Percentiles rank a stretch among this genome's conserved stretches.
These are phyloP conservation scores for Trichosporon sp. DNA, from an alignment of 1,284 basidiomycete species.

Conservation along the genomic window DNA sequence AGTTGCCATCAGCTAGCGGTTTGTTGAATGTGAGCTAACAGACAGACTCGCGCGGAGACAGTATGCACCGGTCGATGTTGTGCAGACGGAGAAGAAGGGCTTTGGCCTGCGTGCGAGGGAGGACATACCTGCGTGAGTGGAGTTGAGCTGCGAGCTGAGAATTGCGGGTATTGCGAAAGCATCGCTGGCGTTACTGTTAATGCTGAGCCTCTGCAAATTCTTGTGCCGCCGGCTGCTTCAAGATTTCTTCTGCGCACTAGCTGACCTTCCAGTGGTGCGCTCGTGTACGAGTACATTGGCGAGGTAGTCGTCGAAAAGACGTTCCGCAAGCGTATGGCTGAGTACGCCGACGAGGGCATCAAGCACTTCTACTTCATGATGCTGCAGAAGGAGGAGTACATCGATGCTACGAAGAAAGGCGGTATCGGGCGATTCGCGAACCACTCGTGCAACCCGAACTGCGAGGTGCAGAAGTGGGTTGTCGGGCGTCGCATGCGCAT, in stretches of 20 bases:
- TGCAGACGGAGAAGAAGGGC: conserved; percentile 91
- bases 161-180: too few species aligned
- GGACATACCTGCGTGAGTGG: conserved; percentile 64
- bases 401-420: conserved; percentile 96
- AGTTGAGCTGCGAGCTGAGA: too few species aligned
- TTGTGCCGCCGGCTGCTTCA: too few species aligned
- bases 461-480: conserved; percentile 99
- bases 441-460: conserved; percentile 97
- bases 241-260: neutral
- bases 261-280: conserved; percentile 62
- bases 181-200: too few species aligned
- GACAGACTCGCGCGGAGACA: conserved; percentile 75
- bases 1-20: too few species aligned
- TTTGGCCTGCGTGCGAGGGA: conserved; percentile 77
- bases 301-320: conserved; percentile 85
- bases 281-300: conserved; percentile 97
- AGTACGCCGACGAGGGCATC: conserved; percentile 89
- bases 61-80: conserved; percentile 84
- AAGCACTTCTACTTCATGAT: conserved; percentile 99
- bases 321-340: conserved; percentile 89
- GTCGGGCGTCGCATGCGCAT: conserved; percentile 86
- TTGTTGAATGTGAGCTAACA: conserved; percentile 5
- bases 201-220: too few species aligned
- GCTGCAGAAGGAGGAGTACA: conserved; percentile 97
- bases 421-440: conserved; percentile 96